These are phyloP conservation scores for Casuarina glauca DNA, from an alignment of 306 rosid species.

Conservation along the genomic window DNA sequence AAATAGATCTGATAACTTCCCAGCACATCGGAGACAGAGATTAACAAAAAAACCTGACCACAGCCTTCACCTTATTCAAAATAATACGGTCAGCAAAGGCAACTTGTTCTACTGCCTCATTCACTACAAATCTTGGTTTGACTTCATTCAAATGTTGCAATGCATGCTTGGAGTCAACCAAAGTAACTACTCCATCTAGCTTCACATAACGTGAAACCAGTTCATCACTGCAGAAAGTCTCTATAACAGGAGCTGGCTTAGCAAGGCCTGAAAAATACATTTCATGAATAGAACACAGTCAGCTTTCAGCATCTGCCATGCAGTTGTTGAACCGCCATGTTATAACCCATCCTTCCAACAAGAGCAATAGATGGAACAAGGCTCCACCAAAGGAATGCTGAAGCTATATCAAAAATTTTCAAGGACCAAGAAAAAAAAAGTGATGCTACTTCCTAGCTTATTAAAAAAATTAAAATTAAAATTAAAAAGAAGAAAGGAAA, in stretches of 20 bases:
- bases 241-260: constrained; percentile 88
- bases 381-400: not conserved
- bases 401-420: not conserved
- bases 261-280: constrained; percentile 69
- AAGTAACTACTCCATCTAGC: constrained; percentile 91
- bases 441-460: not conserved
- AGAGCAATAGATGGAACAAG: not conserved
- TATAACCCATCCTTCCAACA: not conserved
- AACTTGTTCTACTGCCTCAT: constrained; percentile 91
- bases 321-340: constrained; percentile 6
- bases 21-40: not conserved
- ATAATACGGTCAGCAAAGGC: constrained; percentile 92
- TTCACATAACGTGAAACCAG: constrained; percentile 65
- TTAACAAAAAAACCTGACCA: not conserved
- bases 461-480: not conserved
- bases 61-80: constrained; percentile 66
- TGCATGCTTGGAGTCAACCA: constrained; percentile 89
- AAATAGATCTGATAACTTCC: not conserved
- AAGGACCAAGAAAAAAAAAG: constrained; percentile 9
- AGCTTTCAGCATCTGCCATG: constrained; percentile 2
- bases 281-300: constrained; percentile 2
- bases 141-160: constrained; percentile 78
- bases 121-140: constrained; percentile 94
- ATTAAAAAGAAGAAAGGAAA: not conserved
- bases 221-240: constrained; percentile 80